A percentile compares a stretch with the other conserved stretches of the same genome.
These are phyloP conservation scores for Bonia amplexicaulis DNA, from an alignment of 176 grass and related monocot genomes.

Conservation along the genomic window DNA sequence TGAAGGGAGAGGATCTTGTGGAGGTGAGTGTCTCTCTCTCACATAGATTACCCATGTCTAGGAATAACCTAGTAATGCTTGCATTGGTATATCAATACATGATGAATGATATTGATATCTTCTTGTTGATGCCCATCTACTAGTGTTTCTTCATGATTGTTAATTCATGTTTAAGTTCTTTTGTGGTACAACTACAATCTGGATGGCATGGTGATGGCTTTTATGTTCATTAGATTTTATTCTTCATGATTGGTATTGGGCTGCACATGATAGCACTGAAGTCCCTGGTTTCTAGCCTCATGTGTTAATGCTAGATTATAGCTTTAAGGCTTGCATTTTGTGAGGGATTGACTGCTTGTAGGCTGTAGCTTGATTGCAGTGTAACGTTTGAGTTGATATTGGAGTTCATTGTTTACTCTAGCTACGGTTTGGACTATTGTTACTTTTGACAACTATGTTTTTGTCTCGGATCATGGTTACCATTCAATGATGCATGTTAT, in stretches of 20 bases:
- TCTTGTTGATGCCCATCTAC: too few relatives aligned
- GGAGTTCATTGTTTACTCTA: not conserved
- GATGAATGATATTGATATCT: too few relatives aligned
- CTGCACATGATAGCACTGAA: not conserved
- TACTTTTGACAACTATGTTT: not conserved
- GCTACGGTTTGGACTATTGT: too few relatives aligned
- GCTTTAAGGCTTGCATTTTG: not conserved
- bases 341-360: not conserved
- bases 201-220: not conserved
- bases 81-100: too few relatives aligned
- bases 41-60: too few relatives aligned
- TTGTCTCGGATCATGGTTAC: not conserved
- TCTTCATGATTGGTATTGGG: not conserved
- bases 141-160: too few relatives aligned
- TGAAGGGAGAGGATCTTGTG: too few relatives aligned
- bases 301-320: too few relatives aligned
- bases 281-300: not conserved
- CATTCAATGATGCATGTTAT: not conserved
- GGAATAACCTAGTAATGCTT: too few relatives aligned
- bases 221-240: not conserved
- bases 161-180: too few relatives aligned
- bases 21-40: too few relatives aligned
- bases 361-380: not conserved
- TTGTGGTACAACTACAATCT: not conserved
- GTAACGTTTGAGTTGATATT: not conserved